phyloP scores from a whole-genome alignment of 2,329 filamentous ascomycete genomes.

The Zalaria sp. region DNA sequence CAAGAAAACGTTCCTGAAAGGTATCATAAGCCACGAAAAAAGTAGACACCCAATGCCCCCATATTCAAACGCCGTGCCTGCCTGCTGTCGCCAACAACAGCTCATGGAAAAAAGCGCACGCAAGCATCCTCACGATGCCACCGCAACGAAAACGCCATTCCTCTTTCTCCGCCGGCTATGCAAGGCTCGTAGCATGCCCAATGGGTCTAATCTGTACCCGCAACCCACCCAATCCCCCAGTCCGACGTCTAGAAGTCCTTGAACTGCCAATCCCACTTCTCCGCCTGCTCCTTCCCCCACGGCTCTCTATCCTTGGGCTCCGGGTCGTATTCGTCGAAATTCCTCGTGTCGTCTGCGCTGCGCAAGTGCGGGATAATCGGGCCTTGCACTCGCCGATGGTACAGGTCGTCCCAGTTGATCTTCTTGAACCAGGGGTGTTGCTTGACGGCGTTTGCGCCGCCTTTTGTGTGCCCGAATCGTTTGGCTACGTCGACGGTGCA shows the following conservation, averaged over 20 bases:
- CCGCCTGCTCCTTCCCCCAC: slow-evolving; percentile 55
- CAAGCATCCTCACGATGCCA: too few species aligned
- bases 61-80: too few species aligned
- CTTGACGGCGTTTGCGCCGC: slow-evolving; percentile 59
- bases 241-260: slow-evolving; percentile 46
- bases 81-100: too few species aligned
- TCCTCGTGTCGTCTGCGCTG: slow-evolving; percentile 60
- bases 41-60: too few species aligned
- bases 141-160: too few species aligned
- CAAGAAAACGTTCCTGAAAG: too few species aligned
- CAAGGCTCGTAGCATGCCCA: too few species aligned
- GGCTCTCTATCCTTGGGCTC: slow-evolving; percentile 50
- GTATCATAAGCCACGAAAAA: too few species aligned
- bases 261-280: slow-evolving; percentile 58
- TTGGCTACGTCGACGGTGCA: slow-evolving; percentile 69
- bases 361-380: slow-evolving; percentile 65
- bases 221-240: background rate
- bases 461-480: slow-evolving; percentile 64
- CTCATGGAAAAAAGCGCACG: too few species aligned
- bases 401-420: slow-evolving; percentile 61
- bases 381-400: slow-evolving; percentile 47
- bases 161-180: too few species aligned
- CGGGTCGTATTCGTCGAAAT: slow-evolving; percentile 73
- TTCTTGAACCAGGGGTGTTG: slow-evolving; percentile 60
- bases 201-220: too few species aligned